Evolutionary conservation across 1,139 yeast species (phyloP).

Genomic region (Lodderomyces metapsilosis): DNA sequence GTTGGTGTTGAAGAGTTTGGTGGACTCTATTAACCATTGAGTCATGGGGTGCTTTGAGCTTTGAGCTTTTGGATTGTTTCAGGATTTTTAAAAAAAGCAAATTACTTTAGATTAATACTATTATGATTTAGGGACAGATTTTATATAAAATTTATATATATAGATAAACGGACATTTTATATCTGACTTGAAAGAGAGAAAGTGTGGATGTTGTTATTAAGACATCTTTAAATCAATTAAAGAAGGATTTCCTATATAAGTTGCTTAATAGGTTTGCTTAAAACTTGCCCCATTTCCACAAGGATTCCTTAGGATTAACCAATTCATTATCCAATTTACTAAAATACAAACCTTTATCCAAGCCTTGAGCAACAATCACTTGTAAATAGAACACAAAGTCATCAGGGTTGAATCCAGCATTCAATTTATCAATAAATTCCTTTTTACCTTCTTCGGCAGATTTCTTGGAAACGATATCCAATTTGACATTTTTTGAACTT

Average conservation of each 20-base stretch:
- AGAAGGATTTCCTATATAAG: too few species aligned
- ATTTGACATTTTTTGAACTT: constrained; percentile 31
- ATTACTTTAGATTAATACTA: background rate
- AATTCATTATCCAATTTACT: constrained; percentile 44
- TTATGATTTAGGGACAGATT: constrained; percentile 1
- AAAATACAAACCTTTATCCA: constrained; percentile 37
- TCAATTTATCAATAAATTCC: constrained; percentile 27
- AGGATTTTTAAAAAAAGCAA: background rate
- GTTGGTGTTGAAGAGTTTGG: constrained; percentile 42
- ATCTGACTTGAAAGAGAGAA: background rate
- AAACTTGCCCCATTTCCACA: constrained; percentile 49
- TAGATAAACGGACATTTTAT: background rate
- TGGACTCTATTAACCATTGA: constrained; percentile 41
- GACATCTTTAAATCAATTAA: too few species aligned
- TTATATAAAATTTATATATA: background rate
- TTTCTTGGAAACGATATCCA: constrained; percentile 24
- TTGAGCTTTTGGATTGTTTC: background rate
- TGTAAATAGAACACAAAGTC: constrained; percentile 34
- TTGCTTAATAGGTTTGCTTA: too few species aligned
- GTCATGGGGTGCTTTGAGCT: background rate
- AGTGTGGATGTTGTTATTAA: too few species aligned
- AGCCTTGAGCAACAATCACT: constrained; percentile 21
- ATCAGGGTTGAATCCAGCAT: constrained; percentile 29
- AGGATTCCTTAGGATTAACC: constrained; percentile 51
- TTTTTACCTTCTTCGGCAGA: constrained; percentile 27